phyloP scores from a whole-genome alignment of 192 early-diverging fungal species.

The Gigaspora rosea region DNA sequence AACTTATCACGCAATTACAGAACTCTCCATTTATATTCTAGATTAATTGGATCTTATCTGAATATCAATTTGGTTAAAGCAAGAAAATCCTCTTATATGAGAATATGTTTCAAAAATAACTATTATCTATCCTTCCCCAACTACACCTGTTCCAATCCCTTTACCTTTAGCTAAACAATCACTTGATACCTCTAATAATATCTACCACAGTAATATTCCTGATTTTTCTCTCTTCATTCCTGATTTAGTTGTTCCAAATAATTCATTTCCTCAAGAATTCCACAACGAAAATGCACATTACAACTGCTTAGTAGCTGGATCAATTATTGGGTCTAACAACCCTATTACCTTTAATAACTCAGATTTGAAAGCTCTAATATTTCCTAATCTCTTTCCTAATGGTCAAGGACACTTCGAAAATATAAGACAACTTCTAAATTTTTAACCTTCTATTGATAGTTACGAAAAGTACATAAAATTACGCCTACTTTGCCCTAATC shows the following conservation, averaged over 20 bases:
- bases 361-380: no score
- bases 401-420: background rate
- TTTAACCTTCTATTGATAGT: background rate
- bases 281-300: background rate
- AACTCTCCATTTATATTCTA: background rate
- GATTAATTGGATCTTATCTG: background rate
- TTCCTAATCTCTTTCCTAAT: no score
- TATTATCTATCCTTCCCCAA: background rate
- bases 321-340: no score
- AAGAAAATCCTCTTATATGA: background rate
- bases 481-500: no score
- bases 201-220: background rate
- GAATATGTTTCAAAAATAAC: background rate
- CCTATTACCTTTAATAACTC: no score
- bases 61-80: background rate
- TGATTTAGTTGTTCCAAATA: background rate
- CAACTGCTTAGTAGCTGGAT: background rate
- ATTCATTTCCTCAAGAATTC: background rate
- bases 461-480: background rate
- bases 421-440: background rate
- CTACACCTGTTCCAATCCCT: background rate
- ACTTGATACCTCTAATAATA: no score
- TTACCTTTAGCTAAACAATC: background rate
- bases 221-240: no score
- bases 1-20: background rate